Evolutionary conservation across 805 yeast genomes (phyloP), one percentile per base, ranked within the genome.

Genomic region (Barnettozyma vustinii): DNA sequence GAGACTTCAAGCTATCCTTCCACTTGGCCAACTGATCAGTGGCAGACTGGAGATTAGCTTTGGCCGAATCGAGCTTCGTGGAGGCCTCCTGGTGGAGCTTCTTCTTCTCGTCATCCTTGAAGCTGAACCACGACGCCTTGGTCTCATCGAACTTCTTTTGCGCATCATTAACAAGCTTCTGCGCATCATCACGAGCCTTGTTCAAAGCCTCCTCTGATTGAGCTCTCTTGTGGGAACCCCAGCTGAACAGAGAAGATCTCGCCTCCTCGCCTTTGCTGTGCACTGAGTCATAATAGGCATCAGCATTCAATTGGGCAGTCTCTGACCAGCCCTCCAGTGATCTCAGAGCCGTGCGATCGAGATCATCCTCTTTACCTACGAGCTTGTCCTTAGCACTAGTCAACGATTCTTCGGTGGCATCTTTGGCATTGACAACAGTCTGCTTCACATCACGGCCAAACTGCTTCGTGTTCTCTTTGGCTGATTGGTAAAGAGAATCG

Each of bases 291-390:
- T 58, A 58, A 40, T 59, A 59, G 15, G 57, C 63, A 43, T 50
- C 46, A 4, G 64, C 58, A 37, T 48, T 57, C 40, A 57, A 56
- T 12, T 57, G 58, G 5, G 78, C 79, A 42, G 68, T 62, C 44
- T 73, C 76, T 33, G 79, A 77, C 74, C 77, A 75, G 1, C 79
- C 79, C 21, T 58, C 60, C 4, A 74, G 62, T 4, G 73, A 59
- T 5, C 60, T 54, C 44, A 62, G 63, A 3, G 76, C 71, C 21
- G 54, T 48, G 37, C 57, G 57, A 1, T 65, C 66, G 27, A 64
- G 50, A 23, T 65, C 61, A 18, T 59, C 61, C 20, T 68, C 66
- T 33, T 59, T 66, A 20, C 53, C 58, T 13, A 50, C 50, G 13
- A 60, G 50, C 2, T 60, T 51, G 45, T 57, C 49, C 27, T 48